Evolutionary conservation across 345 rosid species (phyloP), one percentile per base, ranked within the genome.

Genomic region (Moringa oleifera): DNA sequence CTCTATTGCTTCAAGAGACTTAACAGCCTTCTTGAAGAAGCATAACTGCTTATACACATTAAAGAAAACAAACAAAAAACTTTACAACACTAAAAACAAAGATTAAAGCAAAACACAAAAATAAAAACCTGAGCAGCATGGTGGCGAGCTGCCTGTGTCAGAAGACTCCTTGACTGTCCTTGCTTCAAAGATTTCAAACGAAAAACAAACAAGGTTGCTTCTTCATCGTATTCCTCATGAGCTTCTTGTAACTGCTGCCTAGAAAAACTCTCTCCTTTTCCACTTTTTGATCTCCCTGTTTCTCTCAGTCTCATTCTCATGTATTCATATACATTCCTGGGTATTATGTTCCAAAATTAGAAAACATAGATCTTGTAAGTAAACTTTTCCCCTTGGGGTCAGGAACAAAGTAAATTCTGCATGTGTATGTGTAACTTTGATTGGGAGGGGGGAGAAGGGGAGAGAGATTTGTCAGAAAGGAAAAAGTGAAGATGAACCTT

Each of bases 121-220:
- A 73, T 37, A 61, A 71, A 68, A 75, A 95, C 99, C 99, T 95
- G 99, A 75, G 99, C 93, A 65, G 99, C 93, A 77, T 95, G 96
- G 75, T 95, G 99, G 24, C 95, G 80, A 60, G 95, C 96, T 64
- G 96, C 97, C 77, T 95, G 99, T 12, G 97, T 95, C 51, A 95
- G 85, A 69, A 95, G 95, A 80, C 99, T 90, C 63, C 95, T 85
- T 41, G 91, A 85, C 73, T 95, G 99, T 57, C 95, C 96, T 80
- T 89, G 91, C 76, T 95, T 91, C 66, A 95, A 71, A 53, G 99
- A 95, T 71, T 89, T 91, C 69, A 87, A 71, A 51, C 99, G 91
- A 65, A 95, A 95, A 67, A 91, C 77, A 73, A 91, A 91, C 65
- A 89, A 71, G 62, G 95, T 89, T 55, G 91, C 94, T 77, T 85